Evolutionary conservation across 257 asterid species (phyloP), one percentile per base, ranked within the genome.

Genomic region (Vinca minor): DNA sequence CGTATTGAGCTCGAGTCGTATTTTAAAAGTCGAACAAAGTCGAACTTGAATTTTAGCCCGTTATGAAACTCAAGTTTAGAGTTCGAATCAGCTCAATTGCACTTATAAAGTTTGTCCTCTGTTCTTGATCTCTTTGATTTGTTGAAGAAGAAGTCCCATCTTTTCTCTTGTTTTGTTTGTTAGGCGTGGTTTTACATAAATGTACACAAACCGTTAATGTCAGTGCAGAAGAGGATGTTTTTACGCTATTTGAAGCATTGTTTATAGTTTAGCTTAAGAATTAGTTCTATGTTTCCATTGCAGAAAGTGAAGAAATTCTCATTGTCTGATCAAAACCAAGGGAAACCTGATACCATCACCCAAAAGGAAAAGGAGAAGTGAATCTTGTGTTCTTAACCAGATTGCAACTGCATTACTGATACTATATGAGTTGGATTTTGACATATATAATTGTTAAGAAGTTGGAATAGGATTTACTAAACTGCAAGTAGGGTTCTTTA

Each of bases 231-330:
- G 64, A 35, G 17, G 11, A 21, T 53, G 54, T 34, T 4, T 10
- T 29, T 29, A 11, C 41, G 20, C 39, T 54, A 7, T 25, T 6
- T 23, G 64, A 1, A 63, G 25, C 15, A 6, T 8, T 53, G 12
- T 11, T 21, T 6, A 44, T 44, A 44, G 3, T 42, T 42, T 12
- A 12, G 3, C 18, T 53, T 12, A 49, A 25, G 14, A 6, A 0
- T 29, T 55, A 12, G 1, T 63, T 25, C 2, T n/a, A 11, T 35
- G 0, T 41, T 58, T 9, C 32, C 62, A 28, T 50, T 28, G 5
- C 79, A 77, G 82, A 77, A 67, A 70, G 74, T 77, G 66, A 77
- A 73, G 72, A 73, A 59, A 64, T 77, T 77, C 64, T 70, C 74
- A 14, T 45, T 77, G 65, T 62, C 70, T 42, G 79, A 59, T 63